Evolutionary conservation across 768 basidiomycete genomes (phyloP).

Genomic region (Xerocomus brunneocitrinus): DNA sequence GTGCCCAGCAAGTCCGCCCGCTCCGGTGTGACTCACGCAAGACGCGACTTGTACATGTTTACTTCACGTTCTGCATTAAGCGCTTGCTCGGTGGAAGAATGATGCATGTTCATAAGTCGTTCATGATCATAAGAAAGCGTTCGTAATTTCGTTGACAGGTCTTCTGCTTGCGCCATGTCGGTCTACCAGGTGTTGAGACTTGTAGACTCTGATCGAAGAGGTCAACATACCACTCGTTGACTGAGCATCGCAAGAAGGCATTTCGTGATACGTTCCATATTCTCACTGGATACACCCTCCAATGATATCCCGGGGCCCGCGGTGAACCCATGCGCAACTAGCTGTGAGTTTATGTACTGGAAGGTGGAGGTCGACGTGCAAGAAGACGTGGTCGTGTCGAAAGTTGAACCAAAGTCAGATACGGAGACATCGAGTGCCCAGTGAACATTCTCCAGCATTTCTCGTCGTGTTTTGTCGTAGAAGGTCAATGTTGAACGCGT

Average conservation of each 20-base stretch:
- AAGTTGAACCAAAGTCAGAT: constrained; percentile 40
- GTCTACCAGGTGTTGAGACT: constrained; percentile 37
- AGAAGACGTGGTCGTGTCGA: constrained; percentile 42
- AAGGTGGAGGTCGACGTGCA: constrained; percentile 54
- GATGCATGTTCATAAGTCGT: constrained; percentile 63
- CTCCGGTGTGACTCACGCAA: constrained; percentile 49
- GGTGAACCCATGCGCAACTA: constrained; percentile 77
- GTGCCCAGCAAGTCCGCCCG: background rate
- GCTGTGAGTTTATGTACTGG: constrained; percentile 78
- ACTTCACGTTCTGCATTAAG: constrained; percentile 77
- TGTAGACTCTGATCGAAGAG: constrained; percentile 2
- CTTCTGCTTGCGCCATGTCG: constrained; percentile 78
- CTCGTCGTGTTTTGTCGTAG: constrained; percentile 10
- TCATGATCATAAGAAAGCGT: constrained; percentile 81
- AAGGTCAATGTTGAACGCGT: constrained; percentile 24
- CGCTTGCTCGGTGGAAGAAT: constrained; percentile 51
- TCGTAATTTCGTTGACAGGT: constrained; percentile 66
- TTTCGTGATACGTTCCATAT: constrained; percentile 59
- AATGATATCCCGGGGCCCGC: constrained; percentile 60
- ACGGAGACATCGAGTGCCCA: constrained; percentile 49
- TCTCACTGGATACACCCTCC: constrained; percentile 54
- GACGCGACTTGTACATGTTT: constrained; percentile 66
- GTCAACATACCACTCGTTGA: constrained; percentile 64
- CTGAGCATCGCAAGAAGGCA: constrained; percentile 73
- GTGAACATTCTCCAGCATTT: constrained; percentile 47